Conservation (phyloP, 129 eudicot genomes). For the Helianthus tuberosus region DNA sequence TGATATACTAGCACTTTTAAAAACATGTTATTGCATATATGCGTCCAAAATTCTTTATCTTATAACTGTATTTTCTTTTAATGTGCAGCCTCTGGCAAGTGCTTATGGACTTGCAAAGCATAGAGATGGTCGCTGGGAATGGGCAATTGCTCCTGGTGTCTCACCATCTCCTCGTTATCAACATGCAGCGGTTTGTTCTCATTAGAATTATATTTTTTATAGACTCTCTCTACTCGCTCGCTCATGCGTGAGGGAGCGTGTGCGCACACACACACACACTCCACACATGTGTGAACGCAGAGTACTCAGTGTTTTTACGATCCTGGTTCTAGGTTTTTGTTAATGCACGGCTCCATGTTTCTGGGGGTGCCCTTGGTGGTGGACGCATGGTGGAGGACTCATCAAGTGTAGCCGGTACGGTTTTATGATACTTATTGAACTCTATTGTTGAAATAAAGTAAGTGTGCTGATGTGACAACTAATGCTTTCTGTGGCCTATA, state of each 20-base stretch:
- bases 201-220: background rate
- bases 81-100: slow-evolving; percentile 78
- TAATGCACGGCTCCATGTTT: slow-evolving; percentile 96
- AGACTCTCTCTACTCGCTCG: background rate
- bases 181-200: slow-evolving; percentile 86
- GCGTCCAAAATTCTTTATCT: background rate
- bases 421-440: slow-evolving; percentile 14
- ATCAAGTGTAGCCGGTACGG: slow-evolving; percentile 91
- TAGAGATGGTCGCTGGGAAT: slow-evolving; percentile 99
- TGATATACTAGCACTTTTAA: background rate
- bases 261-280: background rate
- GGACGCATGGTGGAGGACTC: slow-evolving; percentile 99
- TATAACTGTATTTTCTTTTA: background rate
- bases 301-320: slow-evolving; percentile 10
- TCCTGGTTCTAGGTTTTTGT: slow-evolving; percentile 76
- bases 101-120: slow-evolving; percentile 98
- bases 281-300: background rate
- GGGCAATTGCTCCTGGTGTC: slow-evolving; percentile 99
- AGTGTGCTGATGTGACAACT: background rate
- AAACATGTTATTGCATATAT: background rate
- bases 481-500: background rate
- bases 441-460: slow-evolving; percentile 7
- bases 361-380: slow-evolving; percentile 99
- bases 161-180: slow-evolving; percentile 97
- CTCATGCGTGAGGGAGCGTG: background rate